phyloP scores from a whole-genome alignment of 257 asterid genomes.

The Echites panduratus region DNA sequence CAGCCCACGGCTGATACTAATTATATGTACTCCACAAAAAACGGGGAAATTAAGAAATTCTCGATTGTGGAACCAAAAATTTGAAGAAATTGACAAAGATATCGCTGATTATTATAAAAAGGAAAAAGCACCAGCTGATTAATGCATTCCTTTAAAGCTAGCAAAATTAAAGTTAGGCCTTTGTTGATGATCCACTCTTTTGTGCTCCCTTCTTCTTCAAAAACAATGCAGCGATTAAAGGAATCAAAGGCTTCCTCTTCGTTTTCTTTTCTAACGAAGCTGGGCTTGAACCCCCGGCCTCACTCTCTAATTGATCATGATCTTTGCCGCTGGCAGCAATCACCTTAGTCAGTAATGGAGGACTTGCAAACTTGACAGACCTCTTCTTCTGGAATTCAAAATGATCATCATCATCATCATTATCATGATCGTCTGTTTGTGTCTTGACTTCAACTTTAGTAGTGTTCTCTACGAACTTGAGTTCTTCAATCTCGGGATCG shows the following conservation, averaged over 20 bases:
- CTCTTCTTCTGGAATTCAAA: conserved; percentile 40
- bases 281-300: background rate
- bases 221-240: conserved; percentile 52
- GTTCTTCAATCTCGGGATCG: conserved; percentile 52
- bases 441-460: conserved; percentile 12
- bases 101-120: background rate
- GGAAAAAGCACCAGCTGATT: no score
- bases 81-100: background rate
- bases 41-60: no score
- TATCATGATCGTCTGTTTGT: background rate
- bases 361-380: conserved; percentile 74
- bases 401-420: background rate
- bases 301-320: no score
- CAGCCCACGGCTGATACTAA: no score
- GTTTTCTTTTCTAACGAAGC: conserved; percentile 29
- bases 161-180: conserved; percentile 4
- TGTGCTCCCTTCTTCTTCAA: conserved; percentile 36
- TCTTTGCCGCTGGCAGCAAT: conserved; percentile 2
- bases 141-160: background rate
- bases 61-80: no score
- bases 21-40: no score
- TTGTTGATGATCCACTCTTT: conserved; percentile 4
- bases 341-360: conserved; percentile 49
- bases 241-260: conserved; percentile 56
- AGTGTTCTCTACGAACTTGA: conserved; percentile 49